phyloP scores from a whole-genome alignment of 1,284 basidiomycete species.

The Malassezia sympodialis region DNA sequence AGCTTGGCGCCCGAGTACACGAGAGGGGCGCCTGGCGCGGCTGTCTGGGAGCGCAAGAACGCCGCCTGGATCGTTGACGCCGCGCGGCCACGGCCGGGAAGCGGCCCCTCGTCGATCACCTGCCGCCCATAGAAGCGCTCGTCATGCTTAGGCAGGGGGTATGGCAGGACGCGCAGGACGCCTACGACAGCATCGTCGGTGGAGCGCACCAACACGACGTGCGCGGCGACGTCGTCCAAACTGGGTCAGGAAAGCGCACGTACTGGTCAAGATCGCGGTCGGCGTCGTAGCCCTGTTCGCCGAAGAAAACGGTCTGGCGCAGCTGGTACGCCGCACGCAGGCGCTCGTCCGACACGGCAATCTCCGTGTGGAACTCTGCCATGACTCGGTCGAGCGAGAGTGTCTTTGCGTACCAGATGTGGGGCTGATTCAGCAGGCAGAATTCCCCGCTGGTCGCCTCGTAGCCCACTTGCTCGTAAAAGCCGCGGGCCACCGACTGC shows the following conservation, averaged over 20 bases:
- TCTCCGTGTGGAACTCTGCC: not conserved
- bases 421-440: slow-evolving; percentile 5
- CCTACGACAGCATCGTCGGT: not conserved
- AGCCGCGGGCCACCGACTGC: not conserved
- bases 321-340: slow-evolving; percentile 12
- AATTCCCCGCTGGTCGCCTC: not conserved
- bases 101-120: not conserved
- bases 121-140: not conserved
- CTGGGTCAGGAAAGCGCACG: not conserved
- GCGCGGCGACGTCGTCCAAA: slow-evolving; percentile 4
- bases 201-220: not conserved
- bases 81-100: slow-evolving; percentile 11
- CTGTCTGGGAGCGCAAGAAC: not conserved
- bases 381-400: not conserved
- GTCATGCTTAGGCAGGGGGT: not conserved
- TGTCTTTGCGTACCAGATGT: not conserved
- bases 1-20: slow-evolving; percentile 15
- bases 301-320: slow-evolving; percentile 4
- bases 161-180: slow-evolving; percentile 6
- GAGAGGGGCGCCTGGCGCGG: not conserved
- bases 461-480: slow-evolving; percentile 9
- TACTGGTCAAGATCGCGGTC: slow-evolving; percentile 14
- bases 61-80: not conserved
- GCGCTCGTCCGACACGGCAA: not conserved
- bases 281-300: slow-evolving; percentile 13